phyloP scores from a whole-genome alignment of 352 stramenopile species.

The Pythium rhizo-oryzae region DNA sequence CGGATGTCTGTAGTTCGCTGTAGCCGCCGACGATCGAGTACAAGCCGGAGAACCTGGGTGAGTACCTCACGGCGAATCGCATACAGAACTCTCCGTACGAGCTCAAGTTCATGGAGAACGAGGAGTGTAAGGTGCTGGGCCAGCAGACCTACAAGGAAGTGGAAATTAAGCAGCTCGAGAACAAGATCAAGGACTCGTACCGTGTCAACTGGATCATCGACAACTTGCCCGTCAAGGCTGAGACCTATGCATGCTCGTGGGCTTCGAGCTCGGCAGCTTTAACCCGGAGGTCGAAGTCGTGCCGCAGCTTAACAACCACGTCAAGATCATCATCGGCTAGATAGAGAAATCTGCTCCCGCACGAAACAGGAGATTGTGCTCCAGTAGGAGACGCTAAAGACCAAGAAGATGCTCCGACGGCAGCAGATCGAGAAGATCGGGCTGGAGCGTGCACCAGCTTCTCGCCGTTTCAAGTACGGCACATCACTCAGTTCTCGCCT shows the following conservation, averaged over 20 bases:
- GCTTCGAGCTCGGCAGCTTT: conserved; percentile 90
- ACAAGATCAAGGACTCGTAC: conserved; percentile 97
- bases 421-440: no score
- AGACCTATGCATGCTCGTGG: conserved; percentile 66
- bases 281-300: conserved; percentile 92
- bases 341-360: no score
- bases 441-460: no score
- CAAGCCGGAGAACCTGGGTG: conserved; percentile 98
- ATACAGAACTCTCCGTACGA: conserved; percentile 99
- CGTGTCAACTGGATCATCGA: conserved; percentile 99
- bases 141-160: conserved; percentile 92
- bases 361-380: no score
- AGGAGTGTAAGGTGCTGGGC: conserved; percentile 75
- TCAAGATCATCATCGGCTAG: conserved; percentile 99
- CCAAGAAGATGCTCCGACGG: no score
- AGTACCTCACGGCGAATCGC: conserved; percentile 98
- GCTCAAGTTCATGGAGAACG: conserved; percentile 88
- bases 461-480: no score
- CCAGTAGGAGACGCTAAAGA: no score
- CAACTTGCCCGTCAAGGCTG: conserved; percentile 94
- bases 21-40: conserved; percentile 92
- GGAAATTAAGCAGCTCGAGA: conserved; percentile 90
- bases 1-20: not conserved
- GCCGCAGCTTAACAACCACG: conserved; percentile 97
- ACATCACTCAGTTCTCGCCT: no score